Conservation (phyloP, 139 green algal species). For the Closterium sp. region DNA sequence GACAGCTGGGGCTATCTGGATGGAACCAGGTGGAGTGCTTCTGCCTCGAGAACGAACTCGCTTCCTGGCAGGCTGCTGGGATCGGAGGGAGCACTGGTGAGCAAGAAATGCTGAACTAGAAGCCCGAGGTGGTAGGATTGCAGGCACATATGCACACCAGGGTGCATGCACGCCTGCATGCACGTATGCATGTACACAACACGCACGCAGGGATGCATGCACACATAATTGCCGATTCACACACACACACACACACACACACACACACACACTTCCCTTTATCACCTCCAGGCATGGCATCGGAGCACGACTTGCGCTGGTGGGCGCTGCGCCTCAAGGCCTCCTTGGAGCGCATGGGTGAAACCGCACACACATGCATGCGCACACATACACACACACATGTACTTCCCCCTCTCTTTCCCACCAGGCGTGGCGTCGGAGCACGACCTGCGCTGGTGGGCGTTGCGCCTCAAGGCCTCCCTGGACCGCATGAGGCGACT, state of each 20-base stretch:
- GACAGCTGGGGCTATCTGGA: conserved; percentile 78
- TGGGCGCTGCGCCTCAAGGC: conserved; percentile 68
- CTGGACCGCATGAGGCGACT: conserved; percentile 80
- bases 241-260: neutral
- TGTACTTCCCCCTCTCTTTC: neutral
- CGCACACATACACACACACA: no score
- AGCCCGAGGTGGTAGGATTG: no score
- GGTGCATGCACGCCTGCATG: no score
- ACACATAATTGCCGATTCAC: no score
- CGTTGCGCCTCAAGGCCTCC: conserved; percentile 70
- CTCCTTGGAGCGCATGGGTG: conserved; percentile 73
- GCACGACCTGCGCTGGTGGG: conserved; percentile 27
- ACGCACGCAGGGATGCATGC: no score
- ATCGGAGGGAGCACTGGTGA: neutral
- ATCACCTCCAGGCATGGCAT: neutral
- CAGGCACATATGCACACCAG: no score
- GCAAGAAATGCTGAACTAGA: neutral
- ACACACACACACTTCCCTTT: no score
- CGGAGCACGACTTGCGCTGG: neutral
- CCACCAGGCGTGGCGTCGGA: conserved; percentile 1
- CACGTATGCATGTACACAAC: no score
- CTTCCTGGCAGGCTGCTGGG: conserved; percentile 69
- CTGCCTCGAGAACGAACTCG: conserved; percentile 83
- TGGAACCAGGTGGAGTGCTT: conserved; percentile 74
- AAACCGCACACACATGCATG: conserved; percentile 73